Conservation (phyloP, 2,329 filamentous ascomycete species). For the Aspergillus pseudonomiae region DNA sequence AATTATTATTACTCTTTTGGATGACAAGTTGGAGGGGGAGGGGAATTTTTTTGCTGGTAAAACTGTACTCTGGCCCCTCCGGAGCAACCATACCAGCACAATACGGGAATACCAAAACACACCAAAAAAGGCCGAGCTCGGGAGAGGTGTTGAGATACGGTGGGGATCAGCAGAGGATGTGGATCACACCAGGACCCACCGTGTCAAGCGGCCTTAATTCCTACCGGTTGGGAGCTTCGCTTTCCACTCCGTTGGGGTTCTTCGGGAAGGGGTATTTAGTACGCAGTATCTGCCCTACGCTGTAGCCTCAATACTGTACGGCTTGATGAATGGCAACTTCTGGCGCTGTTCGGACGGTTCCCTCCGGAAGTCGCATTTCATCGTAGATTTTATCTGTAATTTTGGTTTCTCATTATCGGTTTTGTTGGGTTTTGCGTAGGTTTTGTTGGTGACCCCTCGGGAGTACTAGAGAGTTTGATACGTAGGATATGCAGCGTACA, state of each 20-base stretch:
- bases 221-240: conserved; percentile 15
- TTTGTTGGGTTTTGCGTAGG: conserved; percentile 10
- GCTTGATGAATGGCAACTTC: conserved; percentile 6
- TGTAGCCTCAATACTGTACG: conserved; percentile 29
- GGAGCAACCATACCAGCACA: not conserved
- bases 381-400: conserved; percentile 17
- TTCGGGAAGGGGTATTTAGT: conserved; percentile 22
- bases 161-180: conserved; percentile 13
- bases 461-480: not conserved
- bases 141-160: conserved; percentile 22
- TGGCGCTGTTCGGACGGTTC: conserved; percentile 9
- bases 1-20: conserved; percentile 4
- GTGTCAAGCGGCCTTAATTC: conserved; percentile 17
- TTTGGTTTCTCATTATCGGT: not conserved
- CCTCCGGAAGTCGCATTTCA: conserved; percentile 6
- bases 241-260: conserved; percentile 20
- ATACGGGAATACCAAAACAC: conserved; percentile 10
- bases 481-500: not conserved
- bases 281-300: conserved; percentile 30
- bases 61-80: not conserved
- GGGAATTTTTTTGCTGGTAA: conserved; percentile 7
- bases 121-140: conserved; percentile 15
- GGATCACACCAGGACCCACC: conserved; percentile 11
- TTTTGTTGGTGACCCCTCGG: conserved; percentile 2
- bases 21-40: conserved; percentile 7